A percentile compares a stretch with the other conserved stretches of the same genome.
phyloP scores from a whole-genome alignment of 331 rosid species.

The Rosa hybrid region DNA sequence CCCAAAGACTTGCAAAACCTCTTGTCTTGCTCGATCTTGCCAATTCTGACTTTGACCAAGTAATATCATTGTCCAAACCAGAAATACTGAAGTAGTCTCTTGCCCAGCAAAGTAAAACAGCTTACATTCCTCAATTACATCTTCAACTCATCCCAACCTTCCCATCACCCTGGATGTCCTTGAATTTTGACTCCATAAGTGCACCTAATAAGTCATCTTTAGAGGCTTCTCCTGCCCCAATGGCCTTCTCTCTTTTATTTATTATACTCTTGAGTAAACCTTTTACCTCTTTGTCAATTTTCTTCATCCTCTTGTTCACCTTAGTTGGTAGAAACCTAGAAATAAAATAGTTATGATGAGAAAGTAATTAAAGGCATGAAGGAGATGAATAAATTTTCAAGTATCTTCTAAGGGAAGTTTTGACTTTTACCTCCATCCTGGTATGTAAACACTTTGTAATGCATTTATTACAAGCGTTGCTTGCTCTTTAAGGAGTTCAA shows the following conservation, averaged over 20 bases:
- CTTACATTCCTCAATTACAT: constrained; percentile 48
- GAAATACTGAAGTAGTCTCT: constrained; percentile 39
- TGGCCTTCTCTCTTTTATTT: constrained; percentile 37
- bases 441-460: constrained; percentile 13
- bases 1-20: background rate
- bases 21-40: too few relatives aligned
- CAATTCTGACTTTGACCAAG: too few relatives aligned
- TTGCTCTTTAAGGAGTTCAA: constrained; percentile 28
- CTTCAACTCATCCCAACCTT: constrained; percentile 40
- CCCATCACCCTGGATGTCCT: constrained; percentile 30
- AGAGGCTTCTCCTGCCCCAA: constrained; percentile 14
- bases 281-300: constrained; percentile 15
- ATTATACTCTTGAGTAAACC: constrained; percentile 26
- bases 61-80: constrained; percentile 41
- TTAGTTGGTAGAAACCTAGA: constrained; percentile 36
- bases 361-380: background rate
- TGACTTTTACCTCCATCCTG: constrained; percentile 37
- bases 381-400: background rate
- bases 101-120: constrained; percentile 50
- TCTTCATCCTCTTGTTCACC: constrained; percentile 26
- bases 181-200: constrained; percentile 34
- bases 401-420: background rate
- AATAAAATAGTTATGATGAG: background rate
- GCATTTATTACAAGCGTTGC: background rate
- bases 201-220: constrained; percentile 31